Conservation (phyloP, 1,284 basidiomycete species). For the Leccinum glutinopallens region DNA sequence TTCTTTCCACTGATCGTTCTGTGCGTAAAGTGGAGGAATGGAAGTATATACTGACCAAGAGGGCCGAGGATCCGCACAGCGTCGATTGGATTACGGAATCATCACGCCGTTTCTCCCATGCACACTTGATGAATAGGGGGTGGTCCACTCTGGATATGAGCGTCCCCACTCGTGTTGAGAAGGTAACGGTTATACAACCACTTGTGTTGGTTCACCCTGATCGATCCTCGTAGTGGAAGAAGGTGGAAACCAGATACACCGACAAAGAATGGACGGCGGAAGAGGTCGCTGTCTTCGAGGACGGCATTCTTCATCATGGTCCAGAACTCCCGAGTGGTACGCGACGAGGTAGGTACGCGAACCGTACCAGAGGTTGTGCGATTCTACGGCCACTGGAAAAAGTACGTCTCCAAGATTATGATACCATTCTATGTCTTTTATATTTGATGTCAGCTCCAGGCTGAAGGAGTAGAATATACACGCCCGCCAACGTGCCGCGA, state of each 20-base stretch:
- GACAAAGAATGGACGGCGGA: conserved; percentile 74
- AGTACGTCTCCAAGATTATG: conserved; percentile 44
- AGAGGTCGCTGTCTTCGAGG: conserved; percentile 76
- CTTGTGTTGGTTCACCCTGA: conserved; percentile 6
- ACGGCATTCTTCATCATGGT: conserved; percentile 68
- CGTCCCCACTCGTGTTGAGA: conserved; percentile 54
- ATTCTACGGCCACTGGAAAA: conserved; percentile 87
- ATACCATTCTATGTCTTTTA: conserved; percentile 19
- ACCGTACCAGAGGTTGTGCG: conserved; percentile 79
- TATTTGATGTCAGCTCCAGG: conserved; percentile 46
- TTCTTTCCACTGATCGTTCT: conserved; percentile 15
- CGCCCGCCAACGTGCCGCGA: conserved; percentile 49
- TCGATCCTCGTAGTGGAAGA: conserved; percentile 62
- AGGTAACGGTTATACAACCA: conserved; percentile 45
- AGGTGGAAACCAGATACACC: conserved; percentile 62
- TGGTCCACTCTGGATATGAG: conserved; percentile 66
- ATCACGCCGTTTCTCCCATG: conserved; percentile 66
- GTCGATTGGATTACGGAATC: conserved; percentile 83
- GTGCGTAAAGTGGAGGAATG: conserved; percentile 57
- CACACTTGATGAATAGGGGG: conserved; percentile 53
- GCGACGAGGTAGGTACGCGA: conserved; percentile 72
- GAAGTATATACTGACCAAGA: conserved; percentile 53
- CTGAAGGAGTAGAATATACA: conserved; percentile 66
- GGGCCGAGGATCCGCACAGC: conserved; percentile 49
- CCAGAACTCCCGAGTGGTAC: conserved; percentile 79